These are phyloP conservation scores for Cyberlindnera misumaiensis DNA, from an alignment of 805 yeast species.

Conservation along the genomic window DNA sequence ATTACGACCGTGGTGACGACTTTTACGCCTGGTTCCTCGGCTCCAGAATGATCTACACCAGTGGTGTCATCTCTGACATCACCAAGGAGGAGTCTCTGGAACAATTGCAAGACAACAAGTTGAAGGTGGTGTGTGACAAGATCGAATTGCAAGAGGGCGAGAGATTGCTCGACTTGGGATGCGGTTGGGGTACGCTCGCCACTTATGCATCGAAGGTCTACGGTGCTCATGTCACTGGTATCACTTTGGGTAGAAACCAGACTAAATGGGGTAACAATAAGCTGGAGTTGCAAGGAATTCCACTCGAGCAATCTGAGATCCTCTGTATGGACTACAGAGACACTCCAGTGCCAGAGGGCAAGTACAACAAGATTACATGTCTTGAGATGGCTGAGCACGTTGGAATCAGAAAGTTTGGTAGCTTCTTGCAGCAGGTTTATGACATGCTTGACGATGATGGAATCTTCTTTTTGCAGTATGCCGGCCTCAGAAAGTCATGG, in stretches of 20 bases:
- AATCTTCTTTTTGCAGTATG: constrained; percentile 76
- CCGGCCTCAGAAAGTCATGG: constrained; percentile 89
- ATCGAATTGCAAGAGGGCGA: constrained; percentile 70
- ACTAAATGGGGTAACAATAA: constrained; percentile 81
- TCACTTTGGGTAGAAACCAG: constrained; percentile 86
- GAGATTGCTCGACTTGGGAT: constrained; percentile 74
- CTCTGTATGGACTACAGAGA: constrained; percentile 87
- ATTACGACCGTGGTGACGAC: constrained; percentile 94
- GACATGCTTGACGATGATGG: constrained; percentile 92
- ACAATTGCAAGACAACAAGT: constrained; percentile 82
- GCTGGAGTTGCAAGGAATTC: constrained; percentile 61
- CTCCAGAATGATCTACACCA: constrained; percentile 90
- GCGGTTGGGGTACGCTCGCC: constrained; percentile 96
- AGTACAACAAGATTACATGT: constrained; percentile 82
- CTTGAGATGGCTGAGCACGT: constrained; percentile 96
- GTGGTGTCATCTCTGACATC: constrained; percentile 75
- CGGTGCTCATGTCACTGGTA: constrained; percentile 84
- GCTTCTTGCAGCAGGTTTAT: constrained; percentile 73
- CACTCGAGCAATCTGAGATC: constrained; percentile 63
- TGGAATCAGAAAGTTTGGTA: constrained; percentile 76
- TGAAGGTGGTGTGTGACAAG: constrained; percentile 82
- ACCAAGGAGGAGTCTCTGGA: constrained; percentile 66
- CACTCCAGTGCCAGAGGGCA: constrained; percentile 64
- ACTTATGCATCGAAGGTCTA: constrained; percentile 74
- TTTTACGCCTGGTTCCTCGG: constrained; percentile 92